phyloP scores from a whole-genome alignment of 768 basidiomycete species.

The Kwoniella mangroviensis region DNA sequence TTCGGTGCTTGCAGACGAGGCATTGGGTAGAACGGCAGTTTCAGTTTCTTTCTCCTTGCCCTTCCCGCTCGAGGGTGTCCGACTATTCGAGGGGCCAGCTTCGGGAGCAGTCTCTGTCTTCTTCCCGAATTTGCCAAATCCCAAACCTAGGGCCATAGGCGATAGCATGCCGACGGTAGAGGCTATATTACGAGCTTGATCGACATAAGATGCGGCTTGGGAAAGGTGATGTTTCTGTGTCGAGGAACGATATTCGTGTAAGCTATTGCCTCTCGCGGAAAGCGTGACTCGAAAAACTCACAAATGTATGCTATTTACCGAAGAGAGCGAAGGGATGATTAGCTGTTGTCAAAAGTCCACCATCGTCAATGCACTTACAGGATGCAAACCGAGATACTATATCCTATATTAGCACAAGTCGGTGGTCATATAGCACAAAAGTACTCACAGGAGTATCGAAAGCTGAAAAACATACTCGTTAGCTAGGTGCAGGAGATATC shows the following conservation, averaged over 20 bases:
- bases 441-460: constrained; percentile 84
- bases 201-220: constrained; percentile 73
- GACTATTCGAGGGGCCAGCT: constrained; percentile 18
- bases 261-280: background rate
- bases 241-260: background rate
- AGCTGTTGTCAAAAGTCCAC: background rate
- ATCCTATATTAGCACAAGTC: constrained; percentile 24
- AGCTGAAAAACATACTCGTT: constrained; percentile 63
- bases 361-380: constrained; percentile 55
- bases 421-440: background rate
- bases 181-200: constrained; percentile 68
- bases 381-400: constrained; percentile 86
- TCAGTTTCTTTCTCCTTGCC: constrained; percentile 22
- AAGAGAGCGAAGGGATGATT: background rate
- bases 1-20: constrained; percentile 4
- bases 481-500: background rate
- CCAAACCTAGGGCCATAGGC: constrained; percentile 57
- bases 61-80: constrained; percentile 17
- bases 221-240: constrained; percentile 72
- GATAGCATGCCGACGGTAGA: constrained; percentile 65
- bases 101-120: constrained; percentile 5
- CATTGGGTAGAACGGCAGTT: background rate
- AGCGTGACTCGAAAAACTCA: constrained; percentile 22
- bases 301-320: constrained; percentile 41
- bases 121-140: constrained; percentile 48